Evolutionary conservation across 345 rosid genomes (phyloP).

Genomic region (Corchorus olitorius): DNA sequence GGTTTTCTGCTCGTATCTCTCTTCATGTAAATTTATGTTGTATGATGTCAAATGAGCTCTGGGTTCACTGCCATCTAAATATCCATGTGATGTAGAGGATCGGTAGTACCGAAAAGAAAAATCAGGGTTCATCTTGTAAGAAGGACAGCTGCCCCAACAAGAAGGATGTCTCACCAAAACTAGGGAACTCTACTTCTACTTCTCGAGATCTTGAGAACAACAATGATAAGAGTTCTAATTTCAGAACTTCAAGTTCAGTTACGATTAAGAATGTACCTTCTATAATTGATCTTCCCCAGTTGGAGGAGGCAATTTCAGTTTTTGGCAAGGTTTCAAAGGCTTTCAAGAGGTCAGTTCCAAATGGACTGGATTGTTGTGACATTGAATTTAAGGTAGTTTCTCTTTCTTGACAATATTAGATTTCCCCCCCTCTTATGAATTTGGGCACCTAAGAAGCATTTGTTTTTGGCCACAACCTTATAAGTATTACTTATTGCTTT

Average conservation of each 20-base stretch:
- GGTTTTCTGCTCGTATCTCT: not conserved
- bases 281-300: constrained; percentile 10
- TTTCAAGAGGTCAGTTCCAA: constrained; percentile 20
- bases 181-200: not conserved
- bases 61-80: constrained; percentile 4
- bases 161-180: not conserved
- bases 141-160: not conserved
- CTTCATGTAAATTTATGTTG: not conserved
- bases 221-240: constrained; percentile 2
- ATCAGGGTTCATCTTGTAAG: not conserved
- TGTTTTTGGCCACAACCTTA: not conserved
- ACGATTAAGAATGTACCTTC: constrained; percentile 29
- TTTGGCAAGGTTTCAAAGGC: constrained; percentile 27
- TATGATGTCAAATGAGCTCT: constrained; percentile 8
- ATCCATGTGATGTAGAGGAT: constrained; percentile 10
- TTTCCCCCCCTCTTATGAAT: not conserved
- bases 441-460: not conserved
- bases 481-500: not conserved
- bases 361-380: constrained; percentile 32
- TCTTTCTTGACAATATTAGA: not conserved
- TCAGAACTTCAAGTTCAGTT: constrained; percentile 19
- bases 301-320: constrained; percentile 20
- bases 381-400: constrained; percentile 33
- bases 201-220: constrained; percentile 8
- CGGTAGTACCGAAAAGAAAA: constrained; percentile 13